Evolutionary conservation across 2,329 filamentous ascomycete genomes (phyloP).

Genomic region (Fusarium equiseti): DNA sequence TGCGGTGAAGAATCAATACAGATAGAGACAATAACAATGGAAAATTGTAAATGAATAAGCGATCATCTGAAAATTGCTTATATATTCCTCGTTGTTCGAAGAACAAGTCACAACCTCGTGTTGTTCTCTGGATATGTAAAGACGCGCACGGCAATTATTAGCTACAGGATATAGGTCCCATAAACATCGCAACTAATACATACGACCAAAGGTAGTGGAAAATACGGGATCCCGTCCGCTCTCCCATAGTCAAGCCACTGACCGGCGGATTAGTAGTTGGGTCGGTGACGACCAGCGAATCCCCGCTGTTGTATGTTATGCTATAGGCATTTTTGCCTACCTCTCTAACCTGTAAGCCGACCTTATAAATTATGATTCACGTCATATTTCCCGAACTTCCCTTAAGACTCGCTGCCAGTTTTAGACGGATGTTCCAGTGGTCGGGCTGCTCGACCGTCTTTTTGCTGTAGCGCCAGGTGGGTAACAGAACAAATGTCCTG

Average conservation of each 20-base stretch:
- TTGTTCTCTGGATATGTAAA: neutral
- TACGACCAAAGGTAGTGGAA: slow-evolving; percentile 3
- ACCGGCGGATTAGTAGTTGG: neutral
- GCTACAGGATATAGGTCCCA: accelerated
- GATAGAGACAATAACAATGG: too few relatives aligned
- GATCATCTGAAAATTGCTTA: neutral
- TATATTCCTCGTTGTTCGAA: neutral
- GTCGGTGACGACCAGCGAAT: neutral
- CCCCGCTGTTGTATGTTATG: neutral
- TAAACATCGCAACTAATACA: accelerated
- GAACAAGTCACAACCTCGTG: neutral
- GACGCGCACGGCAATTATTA: neutral
- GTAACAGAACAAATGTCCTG: too few relatives aligned
- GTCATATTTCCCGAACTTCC: too few relatives aligned
- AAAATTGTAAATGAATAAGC: too few relatives aligned
- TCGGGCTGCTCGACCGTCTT: too few relatives aligned
- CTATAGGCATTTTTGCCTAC: too few relatives aligned
- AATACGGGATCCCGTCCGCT: neutral
- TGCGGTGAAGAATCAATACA: neutral
- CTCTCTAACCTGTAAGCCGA: too few relatives aligned
- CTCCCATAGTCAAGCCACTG: neutral
- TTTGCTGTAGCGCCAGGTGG: too few relatives aligned
- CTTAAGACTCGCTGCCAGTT: too few relatives aligned
- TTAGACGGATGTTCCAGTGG: too few relatives aligned
- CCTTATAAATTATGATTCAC: too few relatives aligned